Evolutionary conservation across 2,329 filamentous ascomycete species (phyloP), one percentile per base, ranked within the genome.

Genomic region (Lachnellula cervina): DNA sequence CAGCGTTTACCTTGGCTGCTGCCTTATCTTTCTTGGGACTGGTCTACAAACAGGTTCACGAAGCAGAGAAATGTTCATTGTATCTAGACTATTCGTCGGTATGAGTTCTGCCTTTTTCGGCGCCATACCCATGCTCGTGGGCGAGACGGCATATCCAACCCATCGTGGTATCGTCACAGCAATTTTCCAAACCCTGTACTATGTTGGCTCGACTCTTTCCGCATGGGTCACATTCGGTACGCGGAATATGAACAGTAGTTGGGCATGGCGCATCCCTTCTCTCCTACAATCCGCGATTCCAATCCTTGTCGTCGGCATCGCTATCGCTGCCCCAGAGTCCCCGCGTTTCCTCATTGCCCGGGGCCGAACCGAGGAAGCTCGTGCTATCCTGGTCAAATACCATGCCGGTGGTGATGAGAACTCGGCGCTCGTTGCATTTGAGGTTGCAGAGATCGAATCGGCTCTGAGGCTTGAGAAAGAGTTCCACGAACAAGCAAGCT

Each of bases 351-450:
- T 68, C 55, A 72, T 76, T 11, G 66, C 70, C 6, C 76, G 76
- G 42, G 78, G 77, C 43, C 72, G 76, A 17, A 72, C 76, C 50
- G 74, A 81, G 1, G 76, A 82, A 52, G 80, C 80, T 5, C 70
- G 77, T 1, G 67, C 68, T 1, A 71, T 82, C 2, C 75, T 84
- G 3, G 73, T 74, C 16, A 74, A 80, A 28, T 77, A 78, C 52
- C 79, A 82, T 59, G 78, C 76, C 44, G 74, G 74, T 34, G 77
- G 78, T 3, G 55, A 59, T 44, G 32, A 21, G 23, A 71, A 78
- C 52, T 60, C 66, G 35, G 21, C 54, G 1, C 50, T 68, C 2
- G 59, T 66, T 2, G 16, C 48, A 9, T 64, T 62, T 48, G 60
- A 68, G 46, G 49, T 66, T 7, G 55, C 53, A 5, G 66, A 68